phyloP scores from a whole-genome alignment of 75 land plant genomes.

The Pinus tabuliformis region DNA sequence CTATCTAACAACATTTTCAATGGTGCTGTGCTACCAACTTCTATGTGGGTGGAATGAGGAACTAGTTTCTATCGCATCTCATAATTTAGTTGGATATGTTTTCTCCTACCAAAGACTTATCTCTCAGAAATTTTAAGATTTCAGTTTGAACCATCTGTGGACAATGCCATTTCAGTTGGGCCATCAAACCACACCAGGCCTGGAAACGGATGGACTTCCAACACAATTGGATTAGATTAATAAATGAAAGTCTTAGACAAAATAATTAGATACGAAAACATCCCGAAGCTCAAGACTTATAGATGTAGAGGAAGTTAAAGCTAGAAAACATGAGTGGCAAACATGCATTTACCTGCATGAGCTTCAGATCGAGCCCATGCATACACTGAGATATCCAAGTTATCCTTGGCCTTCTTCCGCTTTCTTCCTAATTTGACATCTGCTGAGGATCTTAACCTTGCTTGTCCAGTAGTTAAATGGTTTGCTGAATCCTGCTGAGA shows the following conservation, averaged over 20 bases:
- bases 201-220: too few relatives aligned
- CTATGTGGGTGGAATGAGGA: too few relatives aligned
- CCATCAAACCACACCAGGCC: too few relatives aligned
- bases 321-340: neutral
- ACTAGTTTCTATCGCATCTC: too few relatives aligned
- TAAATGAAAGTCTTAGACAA: neutral
- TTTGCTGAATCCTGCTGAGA: constrained; percentile 7
- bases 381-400: constrained; percentile 2
- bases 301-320: neutral
- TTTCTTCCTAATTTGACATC: constrained; percentile 12
- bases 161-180: too few relatives aligned
- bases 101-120: too few relatives aligned
- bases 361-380: constrained; percentile 31
- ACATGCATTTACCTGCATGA: constrained; percentile 15
- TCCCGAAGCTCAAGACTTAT: neutral
- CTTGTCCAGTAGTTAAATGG: constrained; percentile 4
- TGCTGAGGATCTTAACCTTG: constrained; percentile 6
- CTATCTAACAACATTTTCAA: too few relatives aligned
- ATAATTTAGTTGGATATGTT: too few relatives aligned
- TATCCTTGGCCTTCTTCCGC: constrained; percentile 13
- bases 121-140: too few relatives aligned
- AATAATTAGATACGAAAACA: neutral
- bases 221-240: too few relatives aligned
- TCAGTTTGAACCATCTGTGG: too few relatives aligned
- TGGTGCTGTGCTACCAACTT: too few relatives aligned